Conservation (phyloP, 345 rosid species). For the Pistacia integerrima region DNA sequence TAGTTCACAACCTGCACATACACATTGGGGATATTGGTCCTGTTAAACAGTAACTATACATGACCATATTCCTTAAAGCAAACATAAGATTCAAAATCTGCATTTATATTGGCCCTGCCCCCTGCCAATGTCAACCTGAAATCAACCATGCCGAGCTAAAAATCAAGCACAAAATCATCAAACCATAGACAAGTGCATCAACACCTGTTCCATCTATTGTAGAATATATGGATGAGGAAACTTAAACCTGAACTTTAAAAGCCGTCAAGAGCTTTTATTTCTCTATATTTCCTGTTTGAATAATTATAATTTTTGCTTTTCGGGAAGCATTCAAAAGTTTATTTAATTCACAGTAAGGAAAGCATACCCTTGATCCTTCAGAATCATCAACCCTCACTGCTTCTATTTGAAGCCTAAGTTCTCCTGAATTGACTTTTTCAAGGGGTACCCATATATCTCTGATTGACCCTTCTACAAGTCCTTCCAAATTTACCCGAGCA, state of each 20-base stretch:
- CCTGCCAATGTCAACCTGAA: background rate
- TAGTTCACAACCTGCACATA: background rate
- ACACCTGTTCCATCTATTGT: background rate
- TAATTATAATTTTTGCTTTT: background rate
- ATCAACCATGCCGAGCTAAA: background rate
- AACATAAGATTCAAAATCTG: background rate
- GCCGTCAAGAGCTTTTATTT: background rate
- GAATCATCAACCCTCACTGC: constrained; percentile 52
- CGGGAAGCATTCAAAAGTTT: background rate
- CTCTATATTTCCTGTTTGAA: background rate
- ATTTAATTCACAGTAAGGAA: constrained; percentile 13
- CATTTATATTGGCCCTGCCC: background rate
- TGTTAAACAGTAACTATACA: background rate
- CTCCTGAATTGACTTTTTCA: constrained; percentile 89
- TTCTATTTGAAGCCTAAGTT: constrained; percentile 81
- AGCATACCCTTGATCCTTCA: constrained; percentile 64
- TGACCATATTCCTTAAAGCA: background rate
- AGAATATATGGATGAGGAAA: background rate
- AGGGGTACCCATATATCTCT: constrained; percentile 90
- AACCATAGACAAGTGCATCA: background rate
- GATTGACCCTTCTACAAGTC: constrained; percentile 63
- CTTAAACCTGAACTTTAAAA: background rate
- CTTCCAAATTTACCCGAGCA: constrained; percentile 87
- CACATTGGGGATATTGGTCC: background rate
- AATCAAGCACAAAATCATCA: background rate